Percentiles rank a stretch among this genome's conserved stretches.
Conservation (phyloP, 2,329 filamentous ascomycete genomes). For the Colletotrichum phormii region DNA sequence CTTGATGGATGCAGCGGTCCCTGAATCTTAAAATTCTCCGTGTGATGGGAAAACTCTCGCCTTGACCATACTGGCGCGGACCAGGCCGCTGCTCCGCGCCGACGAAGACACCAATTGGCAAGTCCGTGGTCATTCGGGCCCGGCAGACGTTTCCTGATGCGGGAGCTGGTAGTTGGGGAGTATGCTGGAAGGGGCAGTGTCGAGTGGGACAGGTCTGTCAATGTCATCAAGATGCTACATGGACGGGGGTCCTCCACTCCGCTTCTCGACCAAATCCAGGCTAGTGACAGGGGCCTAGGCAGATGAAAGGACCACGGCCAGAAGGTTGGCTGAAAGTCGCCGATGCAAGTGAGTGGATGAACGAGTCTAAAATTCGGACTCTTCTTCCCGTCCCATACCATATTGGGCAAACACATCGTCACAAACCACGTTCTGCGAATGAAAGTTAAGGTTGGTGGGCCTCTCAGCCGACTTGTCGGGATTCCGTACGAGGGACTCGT, state of each 20-base stretch:
- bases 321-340: neutral
- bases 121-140: neutral
- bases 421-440: neutral
- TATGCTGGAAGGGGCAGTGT: neutral
- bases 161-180: neutral
- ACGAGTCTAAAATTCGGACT: neutral
- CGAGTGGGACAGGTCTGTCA: constrained; percentile 1
- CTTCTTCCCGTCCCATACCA: neutral
- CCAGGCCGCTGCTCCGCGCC: neutral
- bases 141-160: neutral
- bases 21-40: constrained; percentile 10
- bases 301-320: constrained; percentile 20
- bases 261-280: constrained; percentile 5
- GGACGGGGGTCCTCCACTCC: constrained; percentile 1
- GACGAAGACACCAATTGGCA: neutral
- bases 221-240: constrained; percentile 9
- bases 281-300: neutral
- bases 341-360: neutral
- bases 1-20: constrained; percentile 1
- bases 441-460: neutral
- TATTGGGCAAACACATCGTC: constrained; percentile 7
- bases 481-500: neutral
- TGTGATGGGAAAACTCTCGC: neutral
- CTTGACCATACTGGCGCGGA: neutral
- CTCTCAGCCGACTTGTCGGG: neutral